Evolutionary conservation across 2,329 filamentous ascomycete species (phyloP).

Genomic region (Epichloe sibirici): DNA sequence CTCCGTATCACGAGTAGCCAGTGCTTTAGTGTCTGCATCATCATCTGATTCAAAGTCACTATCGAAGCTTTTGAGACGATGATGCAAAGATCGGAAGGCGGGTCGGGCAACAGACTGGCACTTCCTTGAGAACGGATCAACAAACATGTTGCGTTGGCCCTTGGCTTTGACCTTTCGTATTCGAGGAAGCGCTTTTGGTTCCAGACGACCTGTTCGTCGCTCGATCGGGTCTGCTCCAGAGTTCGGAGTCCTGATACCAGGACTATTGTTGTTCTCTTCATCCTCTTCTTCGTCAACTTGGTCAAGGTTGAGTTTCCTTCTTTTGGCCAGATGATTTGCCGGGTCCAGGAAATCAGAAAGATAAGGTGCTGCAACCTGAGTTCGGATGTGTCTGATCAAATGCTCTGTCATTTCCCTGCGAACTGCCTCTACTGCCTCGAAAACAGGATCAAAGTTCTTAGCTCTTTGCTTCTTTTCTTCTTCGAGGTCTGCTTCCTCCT

Average conservation of each 20-base stretch:
- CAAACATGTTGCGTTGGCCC: conserved; percentile 47
- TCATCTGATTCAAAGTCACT: conserved; percentile 81
- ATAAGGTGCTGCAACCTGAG: conserved; percentile 69
- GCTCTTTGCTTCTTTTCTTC: conserved; percentile 83
- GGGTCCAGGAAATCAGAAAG: conserved; percentile 77
- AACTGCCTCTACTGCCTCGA: conserved; percentile 68
- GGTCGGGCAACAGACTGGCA: conserved; percentile 46
- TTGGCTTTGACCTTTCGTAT: conserved; percentile 59
- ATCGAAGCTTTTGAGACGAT: conserved; percentile 50
- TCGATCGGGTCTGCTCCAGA: conserved; percentile 50
- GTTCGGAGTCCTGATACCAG: conserved; percentile 52
- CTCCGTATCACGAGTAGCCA: conserved; percentile 64
- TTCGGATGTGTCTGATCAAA: conserved; percentile 77
- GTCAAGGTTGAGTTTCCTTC: conserved; percentile 65
- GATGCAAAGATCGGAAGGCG: conserved; percentile 68
- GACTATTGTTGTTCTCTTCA: conserved; percentile 49
- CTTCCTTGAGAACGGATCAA: conserved; percentile 53
- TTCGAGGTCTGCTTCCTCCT: conserved; percentile 73
- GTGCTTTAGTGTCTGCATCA: conserved; percentile 46
- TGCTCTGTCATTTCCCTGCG: conserved; percentile 75
- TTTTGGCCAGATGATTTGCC: conserved; percentile 63
- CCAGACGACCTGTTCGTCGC: conserved; percentile 42
- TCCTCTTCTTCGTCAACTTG: conserved; percentile 49
- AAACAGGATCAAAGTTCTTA: conserved; percentile 79
- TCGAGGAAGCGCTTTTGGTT: conserved; percentile 53